Percentiles rank a stretch among this genome's conserved stretches.
Evolutionary conservation across 495 filamentous ascomycete species (phyloP).

Genomic region (Beverwykella pulmonaria): DNA sequence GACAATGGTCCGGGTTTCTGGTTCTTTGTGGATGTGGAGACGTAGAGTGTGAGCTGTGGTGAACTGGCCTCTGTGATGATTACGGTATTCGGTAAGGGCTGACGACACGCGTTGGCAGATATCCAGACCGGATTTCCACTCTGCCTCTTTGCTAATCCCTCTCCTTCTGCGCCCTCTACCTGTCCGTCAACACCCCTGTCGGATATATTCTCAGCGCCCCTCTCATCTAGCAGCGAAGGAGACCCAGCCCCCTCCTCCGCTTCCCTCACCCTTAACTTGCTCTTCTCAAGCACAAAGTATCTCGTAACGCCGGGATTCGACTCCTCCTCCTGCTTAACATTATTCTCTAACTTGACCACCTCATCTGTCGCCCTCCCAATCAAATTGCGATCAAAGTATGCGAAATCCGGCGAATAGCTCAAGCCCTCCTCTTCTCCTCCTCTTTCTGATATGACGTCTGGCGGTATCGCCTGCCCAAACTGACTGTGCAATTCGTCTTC

Average conservation of each 20-base stretch:
- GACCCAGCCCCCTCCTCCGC: neutral
- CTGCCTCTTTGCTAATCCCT: constrained; percentile 22
- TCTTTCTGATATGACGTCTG: constrained; percentile 16
- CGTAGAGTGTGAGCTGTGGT: constrained; percentile 77
- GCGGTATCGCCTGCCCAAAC: constrained; percentile 34
- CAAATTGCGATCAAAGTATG: constrained; percentile 60
- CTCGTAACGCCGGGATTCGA: constrained; percentile 61
- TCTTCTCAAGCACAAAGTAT: constrained; percentile 53
- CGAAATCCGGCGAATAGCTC: constrained; percentile 63
- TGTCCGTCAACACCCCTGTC: neutral
- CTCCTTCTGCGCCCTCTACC: constrained; percentile 17
- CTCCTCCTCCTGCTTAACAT: constrained; percentile 58
- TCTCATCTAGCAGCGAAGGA: neutral
- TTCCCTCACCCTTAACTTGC: neutral
- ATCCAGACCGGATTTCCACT: constrained; percentile 61
- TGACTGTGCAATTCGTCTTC: constrained; percentile 54
- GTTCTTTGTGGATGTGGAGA: constrained; percentile 69
- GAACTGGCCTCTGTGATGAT: constrained; percentile 41
- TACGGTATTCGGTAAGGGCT: constrained; percentile 58
- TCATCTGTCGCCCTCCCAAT: constrained; percentile 61
- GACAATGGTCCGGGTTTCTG: constrained; percentile 65
- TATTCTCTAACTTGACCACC: constrained; percentile 61
- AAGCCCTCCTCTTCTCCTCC: constrained; percentile 44
- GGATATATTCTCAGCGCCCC: constrained; percentile 6
- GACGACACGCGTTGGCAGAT: constrained; percentile 77